Conservation (phyloP, 2,329 filamentous ascomycete genomes). For the Microcyclospora tardicrescens region DNA sequence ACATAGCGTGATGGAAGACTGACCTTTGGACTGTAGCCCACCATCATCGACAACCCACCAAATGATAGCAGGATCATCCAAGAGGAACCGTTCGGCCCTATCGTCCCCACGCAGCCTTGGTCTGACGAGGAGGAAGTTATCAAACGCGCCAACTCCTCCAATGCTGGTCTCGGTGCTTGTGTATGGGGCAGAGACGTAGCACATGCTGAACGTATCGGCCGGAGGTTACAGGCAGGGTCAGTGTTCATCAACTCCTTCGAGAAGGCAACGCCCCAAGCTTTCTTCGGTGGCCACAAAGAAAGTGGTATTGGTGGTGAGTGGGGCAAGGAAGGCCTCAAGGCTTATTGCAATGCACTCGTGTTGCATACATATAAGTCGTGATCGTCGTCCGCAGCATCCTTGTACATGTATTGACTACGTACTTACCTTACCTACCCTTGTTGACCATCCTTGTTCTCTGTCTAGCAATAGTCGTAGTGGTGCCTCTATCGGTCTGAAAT, state of each 20-base stretch:
- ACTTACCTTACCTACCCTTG: too few relatives aligned
- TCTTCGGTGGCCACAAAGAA: slow-evolving; percentile 68
- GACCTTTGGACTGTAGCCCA: slow-evolving; percentile 11
- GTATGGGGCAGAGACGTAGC: slow-evolving; percentile 41
- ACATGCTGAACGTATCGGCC: slow-evolving; percentile 35
- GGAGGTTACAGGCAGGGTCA: slow-evolving; percentile 39
- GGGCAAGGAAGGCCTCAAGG: slow-evolving; percentile 30
- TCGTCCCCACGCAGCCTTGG: slow-evolving; percentile 36
- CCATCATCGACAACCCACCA: slow-evolving; percentile 36
- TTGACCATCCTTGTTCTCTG: too few relatives aligned
- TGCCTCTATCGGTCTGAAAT: too few relatives aligned
- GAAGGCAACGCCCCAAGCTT: slow-evolving; percentile 33
- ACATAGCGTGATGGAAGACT: too few relatives aligned
- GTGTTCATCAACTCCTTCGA: slow-evolving; percentile 44
- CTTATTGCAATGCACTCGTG: slow-evolving; percentile 36
- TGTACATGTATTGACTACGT: too few relatives aligned
- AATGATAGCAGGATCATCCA: slow-evolving; percentile 27
- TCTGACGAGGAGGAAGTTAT: slow-evolving; percentile 35
- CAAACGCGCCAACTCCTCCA: slow-evolving; percentile 35
- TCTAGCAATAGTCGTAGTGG: too few relatives aligned
- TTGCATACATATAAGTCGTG: slow-evolving; percentile 33
- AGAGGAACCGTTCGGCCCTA: slow-evolving; percentile 42
- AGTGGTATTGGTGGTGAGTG: slow-evolving; percentile 15
- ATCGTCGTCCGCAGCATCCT: too few relatives aligned
- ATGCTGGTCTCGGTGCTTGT: slow-evolving; percentile 40